Conservation (phyloP, 257 asterid genomes). For the Solanum clarkiae region DNA sequence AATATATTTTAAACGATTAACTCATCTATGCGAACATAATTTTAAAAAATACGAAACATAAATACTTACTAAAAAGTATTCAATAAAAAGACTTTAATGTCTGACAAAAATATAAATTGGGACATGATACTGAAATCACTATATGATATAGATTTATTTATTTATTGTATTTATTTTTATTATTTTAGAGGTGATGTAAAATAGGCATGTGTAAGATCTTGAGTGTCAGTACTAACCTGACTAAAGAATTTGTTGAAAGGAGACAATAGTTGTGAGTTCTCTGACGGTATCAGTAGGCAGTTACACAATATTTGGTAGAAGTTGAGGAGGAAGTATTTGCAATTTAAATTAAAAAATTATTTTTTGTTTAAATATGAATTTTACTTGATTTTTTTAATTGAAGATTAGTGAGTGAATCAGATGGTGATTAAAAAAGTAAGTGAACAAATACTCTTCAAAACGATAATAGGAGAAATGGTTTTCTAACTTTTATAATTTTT, state of each 20-base stretch:
- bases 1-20: too few relatives aligned
- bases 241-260: neutral
- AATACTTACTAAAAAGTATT: too few relatives aligned
- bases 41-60: too few relatives aligned
- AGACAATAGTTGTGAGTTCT: neutral
- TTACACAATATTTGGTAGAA: neutral
- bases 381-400: neutral
- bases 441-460: neutral
- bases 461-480: too few relatives aligned
- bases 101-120: neutral
- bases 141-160: neutral
- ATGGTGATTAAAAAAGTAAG: too few relatives aligned
- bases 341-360: neutral
- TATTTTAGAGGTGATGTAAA: neutral
- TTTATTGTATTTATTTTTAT: too few relatives aligned
- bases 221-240: neutral
- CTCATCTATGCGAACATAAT: neutral
- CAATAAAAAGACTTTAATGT: neutral
- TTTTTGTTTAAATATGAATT: neutral
- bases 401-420: neutral
- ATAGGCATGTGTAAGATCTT: neutral
- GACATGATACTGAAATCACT: neutral
- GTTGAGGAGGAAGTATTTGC: neutral
- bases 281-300: neutral
- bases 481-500: too few relatives aligned